These are phyloP conservation scores for Pontederia crassipes DNA, from an alignment of 176 grass and related monocot species.

Conservation along the genomic window DNA sequence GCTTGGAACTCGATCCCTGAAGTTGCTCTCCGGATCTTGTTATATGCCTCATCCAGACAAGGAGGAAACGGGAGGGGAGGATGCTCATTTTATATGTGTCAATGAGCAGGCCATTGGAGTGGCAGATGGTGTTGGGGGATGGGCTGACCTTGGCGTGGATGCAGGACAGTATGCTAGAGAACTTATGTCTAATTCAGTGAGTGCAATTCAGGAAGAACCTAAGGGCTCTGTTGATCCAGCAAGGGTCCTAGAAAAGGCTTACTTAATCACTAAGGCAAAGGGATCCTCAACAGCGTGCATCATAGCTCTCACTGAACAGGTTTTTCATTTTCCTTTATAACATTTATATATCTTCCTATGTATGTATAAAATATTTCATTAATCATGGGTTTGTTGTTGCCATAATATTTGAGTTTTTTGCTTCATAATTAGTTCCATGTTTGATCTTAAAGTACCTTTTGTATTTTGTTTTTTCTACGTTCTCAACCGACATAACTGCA, in stretches of 20 bases:
- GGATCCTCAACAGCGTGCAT: slow-evolving; percentile 99
- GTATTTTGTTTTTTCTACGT: too few relatives aligned
- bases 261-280: slow-evolving; percentile 72
- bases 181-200: slow-evolving; percentile 75
- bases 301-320: slow-evolving; percentile 79
- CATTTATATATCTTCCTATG: background rate
- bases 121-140: slow-evolving; percentile 95
- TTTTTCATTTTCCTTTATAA: slow-evolving; percentile 10
- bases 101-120: slow-evolving; percentile 73
- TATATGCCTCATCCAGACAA: slow-evolving; percentile 91
- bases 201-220: slow-evolving; percentile 68
- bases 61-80: slow-evolving; percentile 88
- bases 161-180: slow-evolving; percentile 89
- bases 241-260: slow-evolving; percentile 86
- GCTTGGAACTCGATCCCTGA: slow-evolving; percentile 28
- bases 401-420: too few relatives aligned
- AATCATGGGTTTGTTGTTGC: too few relatives aligned
- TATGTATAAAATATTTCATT: background rate
- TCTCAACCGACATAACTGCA: too few relatives aligned
- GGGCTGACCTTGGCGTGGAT: slow-evolving; percentile 83
- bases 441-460: too few relatives aligned
- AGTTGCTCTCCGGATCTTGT: slow-evolving; percentile 79
- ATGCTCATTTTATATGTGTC: slow-evolving; percentile 88
- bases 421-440: too few relatives aligned
- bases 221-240: slow-evolving; percentile 69